Conservation (phyloP, 179 eudicot species). For the Corrigiola litoralis region DNA sequence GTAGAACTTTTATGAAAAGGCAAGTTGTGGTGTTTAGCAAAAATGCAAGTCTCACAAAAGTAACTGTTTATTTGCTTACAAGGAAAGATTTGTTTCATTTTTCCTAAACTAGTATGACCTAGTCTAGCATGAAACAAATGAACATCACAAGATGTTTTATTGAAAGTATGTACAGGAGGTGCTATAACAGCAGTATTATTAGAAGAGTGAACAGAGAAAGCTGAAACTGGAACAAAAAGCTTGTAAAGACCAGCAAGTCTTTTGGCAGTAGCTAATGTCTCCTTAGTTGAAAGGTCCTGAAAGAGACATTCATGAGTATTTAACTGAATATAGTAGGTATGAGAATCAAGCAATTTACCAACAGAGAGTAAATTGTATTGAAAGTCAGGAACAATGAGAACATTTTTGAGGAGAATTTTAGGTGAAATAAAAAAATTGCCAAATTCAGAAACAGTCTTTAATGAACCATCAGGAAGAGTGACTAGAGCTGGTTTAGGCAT, state of each 20-base stretch:
- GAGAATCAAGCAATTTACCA: not conserved
- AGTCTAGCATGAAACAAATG: not conserved
- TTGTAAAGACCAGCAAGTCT: no score
- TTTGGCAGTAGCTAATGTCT: not conserved
- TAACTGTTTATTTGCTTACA: not conserved
- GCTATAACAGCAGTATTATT: no score
- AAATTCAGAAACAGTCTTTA: not conserved
- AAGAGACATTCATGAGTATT: not conserved
- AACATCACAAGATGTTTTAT: no score
- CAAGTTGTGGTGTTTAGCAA: not conserved
- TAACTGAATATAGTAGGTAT: not conserved
- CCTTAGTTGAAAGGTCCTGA: not conserved
- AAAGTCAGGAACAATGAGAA: not conserved
- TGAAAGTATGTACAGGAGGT: not conserved
- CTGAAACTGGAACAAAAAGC: no score
- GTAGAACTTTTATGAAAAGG: no score
- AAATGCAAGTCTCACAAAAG: not conserved
- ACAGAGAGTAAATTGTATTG: not conserved
- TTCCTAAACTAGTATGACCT: not conserved
- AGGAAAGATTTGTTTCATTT: not conserved
- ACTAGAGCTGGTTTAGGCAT: not conserved
- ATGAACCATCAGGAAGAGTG: not conserved
- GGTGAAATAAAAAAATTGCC: not conserved
- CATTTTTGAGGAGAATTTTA: not conserved
- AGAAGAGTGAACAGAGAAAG: no score